Base-by-base conservation (phyloP, 106 monocot species). In the Iris macrosiphon region DNA sequence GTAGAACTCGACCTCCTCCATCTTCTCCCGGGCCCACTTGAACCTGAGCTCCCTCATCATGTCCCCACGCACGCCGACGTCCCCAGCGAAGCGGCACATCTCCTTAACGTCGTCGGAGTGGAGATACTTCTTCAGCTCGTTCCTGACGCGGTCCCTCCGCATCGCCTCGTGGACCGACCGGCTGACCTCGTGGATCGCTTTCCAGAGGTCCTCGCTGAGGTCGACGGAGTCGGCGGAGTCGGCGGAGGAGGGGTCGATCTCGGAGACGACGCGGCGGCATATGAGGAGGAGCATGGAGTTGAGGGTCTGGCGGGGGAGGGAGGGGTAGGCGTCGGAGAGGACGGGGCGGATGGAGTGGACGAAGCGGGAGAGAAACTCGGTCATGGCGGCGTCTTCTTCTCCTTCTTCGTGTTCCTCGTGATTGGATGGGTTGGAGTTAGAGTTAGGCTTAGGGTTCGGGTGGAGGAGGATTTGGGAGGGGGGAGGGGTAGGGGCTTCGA, bases 291-390 rank as follows among this genome's bases (percentile, higher is more conserved):
- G 80, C 83, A 98, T 91, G 26, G 63, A 59, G 58, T 98, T 78
- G 33, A 87, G 59, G 31, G 75, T 75, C 1, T 63, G 22, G 21
- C 66, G 68, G 21, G 46, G 29, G 40, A 73, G 32, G 25, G 33
- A 44, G 0, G 91, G 91, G 59, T 62, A 84, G 37, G 91, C 72
- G 14, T 70, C 75, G 29, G 62, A 17, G 61, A 96, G 79, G 65
- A 77, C 77, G 25, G 63, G 58, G 19, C 73, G 66, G 70, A 98
- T 81, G 22, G 53, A 57, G 29, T 45, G 65, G 17, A 79, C 87
- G 67, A 98, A 83, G 35, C 98, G 82, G 18, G 91, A 87, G 48
- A 98, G 83, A 70, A 98, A 98, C 22, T 98, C 98, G 73, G 77
- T 73, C 72, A 76, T 77, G 47, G 57, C 57, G 1, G 57, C 69